Conservation (phyloP, 1,284 basidiomycete genomes). For the Meripilus lineatus region DNA sequence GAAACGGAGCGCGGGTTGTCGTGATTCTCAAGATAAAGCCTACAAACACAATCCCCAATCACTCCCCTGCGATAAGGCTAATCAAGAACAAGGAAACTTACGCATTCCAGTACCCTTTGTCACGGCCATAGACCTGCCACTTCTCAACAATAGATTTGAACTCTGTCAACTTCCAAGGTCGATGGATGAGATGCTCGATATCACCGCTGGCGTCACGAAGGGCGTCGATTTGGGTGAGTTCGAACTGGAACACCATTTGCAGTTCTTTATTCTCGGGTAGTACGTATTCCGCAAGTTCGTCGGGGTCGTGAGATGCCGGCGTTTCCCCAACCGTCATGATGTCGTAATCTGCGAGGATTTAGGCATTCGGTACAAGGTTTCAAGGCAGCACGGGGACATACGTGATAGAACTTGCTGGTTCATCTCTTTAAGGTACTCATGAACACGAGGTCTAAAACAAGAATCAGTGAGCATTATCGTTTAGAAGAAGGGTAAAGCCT, state of each 20-base stretch:
- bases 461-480: not conserved
- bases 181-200: constrained; percentile 36
- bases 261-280: constrained; percentile 60
- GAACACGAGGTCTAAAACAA: constrained; percentile 57
- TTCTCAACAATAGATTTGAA: constrained; percentile 51
- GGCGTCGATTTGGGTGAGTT: constrained; percentile 53
- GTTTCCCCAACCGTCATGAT: constrained; percentile 18
- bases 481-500: constrained; percentile 2
- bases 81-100: constrained; percentile 30
- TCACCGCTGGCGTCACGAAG: constrained; percentile 16
- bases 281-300: constrained; percentile 52
- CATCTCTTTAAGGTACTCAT: constrained; percentile 71
- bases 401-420: constrained; percentile 51
- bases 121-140: constrained; percentile 58
- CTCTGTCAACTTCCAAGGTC: constrained; percentile 50
- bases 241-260: constrained; percentile 67
- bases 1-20: constrained; percentile 64
- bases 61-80: too few relatives aligned
- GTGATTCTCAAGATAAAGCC: constrained; percentile 64
- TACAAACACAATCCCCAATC: too few relatives aligned
- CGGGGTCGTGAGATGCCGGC: constrained; percentile 28
- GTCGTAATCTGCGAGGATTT: constrained; percentile 39
- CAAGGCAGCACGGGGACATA: too few relatives aligned
- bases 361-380: too few relatives aligned
- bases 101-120: constrained; percentile 64